Conservation (phyloP, 306 rosid genomes). For the Trifolium dubium region DNA sequence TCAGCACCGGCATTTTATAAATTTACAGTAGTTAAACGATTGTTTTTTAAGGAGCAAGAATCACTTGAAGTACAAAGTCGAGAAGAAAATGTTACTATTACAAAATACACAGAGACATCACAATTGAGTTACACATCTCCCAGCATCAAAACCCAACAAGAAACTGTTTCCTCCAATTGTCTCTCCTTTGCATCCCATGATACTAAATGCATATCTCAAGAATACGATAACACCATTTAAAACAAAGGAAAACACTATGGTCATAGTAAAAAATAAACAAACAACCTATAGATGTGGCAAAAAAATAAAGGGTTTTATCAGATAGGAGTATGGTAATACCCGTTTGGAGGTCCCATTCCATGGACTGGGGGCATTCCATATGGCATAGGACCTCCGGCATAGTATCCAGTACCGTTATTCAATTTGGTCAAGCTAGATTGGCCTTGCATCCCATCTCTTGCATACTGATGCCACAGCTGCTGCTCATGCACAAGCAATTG, state of each 20-base stretch:
- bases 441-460: conserved; percentile 94
- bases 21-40: conserved; percentile 48
- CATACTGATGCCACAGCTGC: conserved; percentile 85
- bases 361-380: conserved; percentile 89
- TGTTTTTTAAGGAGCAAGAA: conserved; percentile 50
- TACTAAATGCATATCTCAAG: conserved; percentile 58
- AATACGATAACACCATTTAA: conserved; percentile 52
- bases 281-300: conserved; percentile 52
- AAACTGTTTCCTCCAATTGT: conserved; percentile 51
- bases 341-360: conserved; percentile 78
- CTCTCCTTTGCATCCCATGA: conserved; percentile 52
- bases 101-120: conserved; percentile 56
- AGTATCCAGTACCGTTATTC: conserved; percentile 55
- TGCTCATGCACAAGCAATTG: conserved; percentile 80
- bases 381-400: conserved; percentile 68
- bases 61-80: conserved; percentile 40
- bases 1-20: conserved; percentile 38
- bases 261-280: conserved; percentile 53
- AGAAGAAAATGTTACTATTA: conserved; percentile 55
- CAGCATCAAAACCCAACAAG: conserved; percentile 58
- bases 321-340: conserved; percentile 78
- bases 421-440: conserved; percentile 82
- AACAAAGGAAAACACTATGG: conserved; percentile 52
- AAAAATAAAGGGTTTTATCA: conserved; percentile 44
- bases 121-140: conserved; percentile 60